Evolutionary conservation across 345 rosid species (phyloP), one percentile per base, ranked within the genome.

Genomic region (Geranium brycei): DNA sequence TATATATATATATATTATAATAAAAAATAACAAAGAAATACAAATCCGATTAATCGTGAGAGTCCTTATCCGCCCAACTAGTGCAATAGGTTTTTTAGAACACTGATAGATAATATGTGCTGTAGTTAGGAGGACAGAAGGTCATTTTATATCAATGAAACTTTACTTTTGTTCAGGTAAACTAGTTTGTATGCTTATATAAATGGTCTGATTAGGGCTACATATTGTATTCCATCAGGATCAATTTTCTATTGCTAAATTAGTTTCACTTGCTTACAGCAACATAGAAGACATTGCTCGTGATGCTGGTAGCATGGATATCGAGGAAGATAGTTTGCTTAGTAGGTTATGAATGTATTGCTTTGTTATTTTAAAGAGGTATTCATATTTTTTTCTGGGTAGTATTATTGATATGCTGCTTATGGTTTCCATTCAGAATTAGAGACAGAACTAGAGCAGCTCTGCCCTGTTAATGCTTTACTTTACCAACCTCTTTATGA

Each of bases 241-340:
- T 35, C 41, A 35, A 35, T 35, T 35, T 35, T 35, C 41, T 35
- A 35, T 35, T 35, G 41, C 41, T 35, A 35, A 35, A 35, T 51
- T 56, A 17, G 23, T 51, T 38, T 58, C 18, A 3, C 47, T 28
- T 19, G 31, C 57, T 58, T 67, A 56, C 90, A 92, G 99, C 76
- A 92, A 92, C 74, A 81, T 90, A 71, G 99, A 92, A 81, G 99
- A 92, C 74, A 80, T 90, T 71, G 80, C 95, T 69, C 95, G 99
- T 72, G 97, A 92, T 51, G 88, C 95, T 71, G 97, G 99, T 57
- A 92, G 99, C 57, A 70, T 87, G 76, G 86, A 90, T 69, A 64
- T 89, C 57, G 96, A 90, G 69, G 96, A 90, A 83, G 96, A 87
- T 69, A 74, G 67, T 72, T 81, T 92, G 71, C 70, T 72, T 61